Evolutionary conservation across 768 basidiomycete genomes (phyloP), one percentile per base, ranked within the genome.

Genomic region (Tubosaeta brunneosetosa): DNA sequence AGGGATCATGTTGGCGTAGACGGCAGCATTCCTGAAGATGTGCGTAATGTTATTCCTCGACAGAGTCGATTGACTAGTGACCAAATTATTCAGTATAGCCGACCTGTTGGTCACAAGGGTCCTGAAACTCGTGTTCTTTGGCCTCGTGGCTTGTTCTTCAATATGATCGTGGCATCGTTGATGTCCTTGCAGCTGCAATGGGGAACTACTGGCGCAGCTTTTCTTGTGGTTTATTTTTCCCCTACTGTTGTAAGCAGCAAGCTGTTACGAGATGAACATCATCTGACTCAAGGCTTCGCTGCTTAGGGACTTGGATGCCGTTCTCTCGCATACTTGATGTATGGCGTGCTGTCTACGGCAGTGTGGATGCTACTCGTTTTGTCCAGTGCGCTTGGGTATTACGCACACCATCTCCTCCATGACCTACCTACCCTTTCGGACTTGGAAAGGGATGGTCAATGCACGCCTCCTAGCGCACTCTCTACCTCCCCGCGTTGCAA

Each of bases 131-230:
- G 17, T 1, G 32, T 48, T 51, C 44, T 59, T 19, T 63, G 64
- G 67, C 65, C 22, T 22, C 22, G 22, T 22, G 22, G 22, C 22
- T 22, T 22, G 22, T 22, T 22, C 22, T 22, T 22, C 62, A 60
- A 71, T 29, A 64, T 71, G 51, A 7, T 60, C 16, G 37, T 68
- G 14, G 72, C 71, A 17, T 67, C 70, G 3, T 1, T 64, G 11
- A 58, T 67, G 38, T 50, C 69, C 7, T 36, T 73, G 22, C 53
- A 51, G 10, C 31, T 73, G n/a, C 71, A 73, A 51, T 73, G 69
- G 72, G 64, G 57, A 9, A 37, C 37, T 9, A 61, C 64, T 2
- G 41, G 51, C 0, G 63, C 69, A 11, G 70, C 71, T 1, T 2
- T 71, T 29, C 37, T 70, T 2, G 55, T 57, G 11, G 59, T 59